Evolutionary conservation across 2,329 filamentous ascomycete species (phyloP).

Genomic region (Fusarium denticulatum): DNA sequence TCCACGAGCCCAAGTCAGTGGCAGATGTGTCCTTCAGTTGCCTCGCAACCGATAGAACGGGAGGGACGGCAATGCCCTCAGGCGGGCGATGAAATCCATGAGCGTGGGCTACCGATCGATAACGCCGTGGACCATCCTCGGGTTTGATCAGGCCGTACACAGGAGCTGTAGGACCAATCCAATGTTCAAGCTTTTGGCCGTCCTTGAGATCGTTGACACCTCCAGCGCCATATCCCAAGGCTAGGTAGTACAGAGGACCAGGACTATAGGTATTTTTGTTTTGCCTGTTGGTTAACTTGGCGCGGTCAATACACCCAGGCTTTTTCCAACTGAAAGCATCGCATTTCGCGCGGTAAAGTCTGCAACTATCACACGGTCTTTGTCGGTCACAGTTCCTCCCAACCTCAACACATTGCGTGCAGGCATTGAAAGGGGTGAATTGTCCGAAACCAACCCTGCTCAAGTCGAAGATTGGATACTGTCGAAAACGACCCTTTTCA

Average conservation of each 20-base stretch:
- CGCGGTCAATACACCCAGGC: slow-evolving; percentile 12
- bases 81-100: slow-evolving; percentile 20
- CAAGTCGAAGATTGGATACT: slow-evolving; percentile 41
- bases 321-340: neutral
- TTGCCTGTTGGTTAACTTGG: neutral
- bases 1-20: neutral
- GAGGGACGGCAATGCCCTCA: neutral
- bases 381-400: slow-evolving; percentile 48
- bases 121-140: neutral
- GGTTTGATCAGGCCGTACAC: slow-evolving; percentile 15
- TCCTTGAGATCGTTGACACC: slow-evolving; percentile 41
- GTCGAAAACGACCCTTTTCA: no score
- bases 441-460: slow-evolving; percentile 47
- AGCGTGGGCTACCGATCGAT: neutral
- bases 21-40: neutral
- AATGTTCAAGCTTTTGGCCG: slow-evolving; percentile 30
- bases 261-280: neutral
- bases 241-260: slow-evolving; percentile 50
- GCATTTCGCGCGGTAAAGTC: neutral
- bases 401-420: slow-evolving; percentile 30
- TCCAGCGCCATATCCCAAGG: slow-evolving; percentile 40
- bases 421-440: slow-evolving; percentile 42
- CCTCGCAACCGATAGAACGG: fast-evolving
- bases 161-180: slow-evolving; percentile 37
- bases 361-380: slow-evolving; percentile 52